These are phyloP conservation scores for Centaurea solstitialis DNA, from an alignment of 129 eudicot genomes.

Conservation along the genomic window DNA sequence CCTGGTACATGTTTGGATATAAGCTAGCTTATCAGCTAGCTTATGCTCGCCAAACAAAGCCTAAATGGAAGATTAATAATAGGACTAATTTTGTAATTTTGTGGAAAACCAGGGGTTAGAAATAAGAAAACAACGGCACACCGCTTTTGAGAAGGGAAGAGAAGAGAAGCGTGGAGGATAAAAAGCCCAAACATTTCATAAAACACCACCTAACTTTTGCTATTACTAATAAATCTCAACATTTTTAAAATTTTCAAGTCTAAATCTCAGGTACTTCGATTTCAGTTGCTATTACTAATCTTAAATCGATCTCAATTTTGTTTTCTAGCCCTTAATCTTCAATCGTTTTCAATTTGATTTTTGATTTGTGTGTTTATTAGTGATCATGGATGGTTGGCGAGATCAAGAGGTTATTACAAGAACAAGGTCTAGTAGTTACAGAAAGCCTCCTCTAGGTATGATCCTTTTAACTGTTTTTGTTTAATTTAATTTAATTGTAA, in stretches of 20 bases:
- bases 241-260: conserved; percentile 2
- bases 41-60: too few relatives aligned
- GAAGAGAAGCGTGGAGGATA: background rate
- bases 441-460: conserved; percentile 57
- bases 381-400: conserved; percentile 48
- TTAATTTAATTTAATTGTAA: too few relatives aligned
- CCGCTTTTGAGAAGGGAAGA: background rate
- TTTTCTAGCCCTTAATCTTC: background rate
- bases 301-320: background rate
- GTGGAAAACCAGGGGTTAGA: conserved; percentile 1
- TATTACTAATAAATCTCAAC: too few relatives aligned
- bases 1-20: too few relatives aligned
- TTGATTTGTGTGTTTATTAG: conserved; percentile 22
- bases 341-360: background rate
- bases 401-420: conserved; percentile 35
- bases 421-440: conserved; percentile 33
- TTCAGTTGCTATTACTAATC: conserved; percentile 3
- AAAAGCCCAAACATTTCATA: conserved; percentile 1
- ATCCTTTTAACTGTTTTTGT: background rate
- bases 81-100: background rate
- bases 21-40: too few relatives aligned
- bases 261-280: conserved; percentile 25
- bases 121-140: conserved; percentile 1
- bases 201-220: too few relatives aligned
- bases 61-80: background rate